Conservation (phyloP, 2,329 filamentous ascomycete genomes). For the Xylaria sp. region DNA sequence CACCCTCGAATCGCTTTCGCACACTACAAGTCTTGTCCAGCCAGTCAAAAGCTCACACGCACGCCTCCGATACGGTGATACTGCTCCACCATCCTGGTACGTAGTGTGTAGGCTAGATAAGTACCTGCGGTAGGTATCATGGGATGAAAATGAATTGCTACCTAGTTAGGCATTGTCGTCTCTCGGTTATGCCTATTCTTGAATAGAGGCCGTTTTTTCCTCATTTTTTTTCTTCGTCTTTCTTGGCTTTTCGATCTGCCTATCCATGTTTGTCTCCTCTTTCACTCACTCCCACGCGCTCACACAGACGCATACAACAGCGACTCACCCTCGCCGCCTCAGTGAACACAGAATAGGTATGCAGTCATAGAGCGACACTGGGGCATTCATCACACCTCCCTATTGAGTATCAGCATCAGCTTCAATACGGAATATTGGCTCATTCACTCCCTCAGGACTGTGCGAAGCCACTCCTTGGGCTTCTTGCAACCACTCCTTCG, state of each 20-base stretch:
- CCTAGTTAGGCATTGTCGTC: not conserved
- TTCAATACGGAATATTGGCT: not conserved
- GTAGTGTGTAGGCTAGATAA: slow-evolving; percentile 10
- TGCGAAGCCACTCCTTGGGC: not conserved
- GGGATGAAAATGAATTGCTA: not conserved
- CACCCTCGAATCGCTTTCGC: slow-evolving; percentile 20
- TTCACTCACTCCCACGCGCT: not conserved
- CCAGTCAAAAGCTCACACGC: slow-evolving; percentile 32
- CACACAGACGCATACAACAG: not conserved
- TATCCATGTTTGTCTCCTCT: not conserved
- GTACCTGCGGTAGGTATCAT: not conserved
- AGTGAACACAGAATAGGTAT: not conserved
- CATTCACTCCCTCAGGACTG: not conserved
- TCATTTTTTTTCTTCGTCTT: slow-evolving; percentile 3
- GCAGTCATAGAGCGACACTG: slow-evolving; percentile 2
- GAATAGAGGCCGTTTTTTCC: slow-evolving; percentile 20
- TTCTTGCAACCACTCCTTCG: slow-evolving; percentile 9
- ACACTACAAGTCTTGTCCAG: slow-evolving; percentile 14
- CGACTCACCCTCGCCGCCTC: not conserved
- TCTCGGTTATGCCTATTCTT: slow-evolving; percentile 15
- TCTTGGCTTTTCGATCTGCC: slow-evolving; percentile 18
- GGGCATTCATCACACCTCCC: not conserved
- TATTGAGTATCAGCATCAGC: slow-evolving; percentile 2
- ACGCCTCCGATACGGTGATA: slow-evolving; percentile 29
- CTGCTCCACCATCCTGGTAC: slow-evolving; percentile 28